phyloP scores from a whole-genome alignment of 306 rosid genomes.

The Medicago arabica region DNA sequence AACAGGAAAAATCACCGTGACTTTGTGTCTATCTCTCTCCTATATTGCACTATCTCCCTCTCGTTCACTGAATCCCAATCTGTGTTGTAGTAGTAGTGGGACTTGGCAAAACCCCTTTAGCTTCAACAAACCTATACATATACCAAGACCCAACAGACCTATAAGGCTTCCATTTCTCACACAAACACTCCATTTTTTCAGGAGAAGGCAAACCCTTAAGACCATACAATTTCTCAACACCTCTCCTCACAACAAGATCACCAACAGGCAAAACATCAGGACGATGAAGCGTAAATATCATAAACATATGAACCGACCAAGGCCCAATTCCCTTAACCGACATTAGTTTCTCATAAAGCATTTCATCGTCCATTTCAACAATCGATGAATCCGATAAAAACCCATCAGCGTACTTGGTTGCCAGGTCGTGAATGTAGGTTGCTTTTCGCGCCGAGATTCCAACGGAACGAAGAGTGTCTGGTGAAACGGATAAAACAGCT shows the following conservation, averaged over 20 bases:
- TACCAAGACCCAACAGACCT: constrained; percentile 83
- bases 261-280: constrained; percentile 87
- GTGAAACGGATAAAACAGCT: constrained; percentile 51
- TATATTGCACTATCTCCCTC: too few relatives aligned
- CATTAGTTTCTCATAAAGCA: constrained; percentile 50
- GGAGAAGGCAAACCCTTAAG: constrained; percentile 70
- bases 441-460: constrained; percentile 87
- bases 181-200: constrained; percentile 63
- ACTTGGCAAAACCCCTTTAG: constrained; percentile 50
- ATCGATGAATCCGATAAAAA: constrained; percentile 61
- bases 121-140: constrained; percentile 79
- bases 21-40: too few relatives aligned
- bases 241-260: constrained; percentile 77
- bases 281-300: constrained; percentile 74
- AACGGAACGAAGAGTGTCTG: constrained; percentile 50
- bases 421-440: constrained; percentile 67
- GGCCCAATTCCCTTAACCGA: constrained; percentile 79
- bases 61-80: too few relatives aligned
- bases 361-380: constrained; percentile 74
- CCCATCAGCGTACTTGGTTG: constrained; percentile 60
- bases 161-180: constrained; percentile 82
- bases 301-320: constrained; percentile 92
- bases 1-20: too few relatives aligned
- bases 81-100: not conserved
- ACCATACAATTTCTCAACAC: constrained; percentile 68